Conservation (phyloP, 768 basidiomycete species). For the Clathrus columnatus region DNA sequence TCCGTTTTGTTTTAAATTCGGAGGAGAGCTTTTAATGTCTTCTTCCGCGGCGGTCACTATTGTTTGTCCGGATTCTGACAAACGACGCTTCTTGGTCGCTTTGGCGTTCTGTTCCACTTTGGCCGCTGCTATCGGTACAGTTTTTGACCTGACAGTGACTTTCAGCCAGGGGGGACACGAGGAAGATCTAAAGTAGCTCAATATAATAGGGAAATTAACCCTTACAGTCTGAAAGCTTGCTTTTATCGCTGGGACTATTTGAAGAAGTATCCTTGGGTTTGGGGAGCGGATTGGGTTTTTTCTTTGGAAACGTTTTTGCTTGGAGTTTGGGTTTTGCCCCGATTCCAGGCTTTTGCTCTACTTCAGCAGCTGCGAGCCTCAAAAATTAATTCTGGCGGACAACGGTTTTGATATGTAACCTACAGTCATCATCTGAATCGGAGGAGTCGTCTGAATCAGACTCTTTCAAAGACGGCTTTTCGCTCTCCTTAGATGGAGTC, state of each 20-base stretch:
- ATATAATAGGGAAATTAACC: slow-evolving; percentile 3
- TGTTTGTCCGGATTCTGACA: slow-evolving; percentile 22
- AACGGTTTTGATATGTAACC: not conserved
- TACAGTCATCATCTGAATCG: slow-evolving; percentile 16
- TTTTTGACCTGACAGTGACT: not conserved
- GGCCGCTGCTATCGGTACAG: slow-evolving; percentile 13
- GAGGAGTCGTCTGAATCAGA: slow-evolving; percentile 20
- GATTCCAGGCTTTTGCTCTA: not conserved
- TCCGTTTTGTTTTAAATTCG: not conserved
- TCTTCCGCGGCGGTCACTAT: slow-evolving; percentile 36
- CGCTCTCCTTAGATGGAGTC: slow-evolving; percentile 22
- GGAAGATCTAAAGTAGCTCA: not conserved
- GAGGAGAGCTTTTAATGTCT: not conserved
- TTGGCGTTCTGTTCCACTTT: slow-evolving; percentile 15
- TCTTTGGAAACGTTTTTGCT: not conserved
- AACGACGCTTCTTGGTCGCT: slow-evolving; percentile 54
- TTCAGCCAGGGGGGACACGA: not conserved
- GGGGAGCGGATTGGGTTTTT: not conserved
- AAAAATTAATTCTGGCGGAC: not conserved
- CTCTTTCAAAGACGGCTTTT: slow-evolving; percentile 16
- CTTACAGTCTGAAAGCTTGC: slow-evolving; percentile 22
- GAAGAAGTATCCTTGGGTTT: slow-evolving; percentile 3
- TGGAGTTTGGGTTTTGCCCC: not conserved
- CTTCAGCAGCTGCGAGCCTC: not conserved
- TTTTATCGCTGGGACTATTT: slow-evolving; percentile 11